Conservation (phyloP, 2,329 filamentous ascomycete species). For the Macrophomina phaseolina region DNA sequence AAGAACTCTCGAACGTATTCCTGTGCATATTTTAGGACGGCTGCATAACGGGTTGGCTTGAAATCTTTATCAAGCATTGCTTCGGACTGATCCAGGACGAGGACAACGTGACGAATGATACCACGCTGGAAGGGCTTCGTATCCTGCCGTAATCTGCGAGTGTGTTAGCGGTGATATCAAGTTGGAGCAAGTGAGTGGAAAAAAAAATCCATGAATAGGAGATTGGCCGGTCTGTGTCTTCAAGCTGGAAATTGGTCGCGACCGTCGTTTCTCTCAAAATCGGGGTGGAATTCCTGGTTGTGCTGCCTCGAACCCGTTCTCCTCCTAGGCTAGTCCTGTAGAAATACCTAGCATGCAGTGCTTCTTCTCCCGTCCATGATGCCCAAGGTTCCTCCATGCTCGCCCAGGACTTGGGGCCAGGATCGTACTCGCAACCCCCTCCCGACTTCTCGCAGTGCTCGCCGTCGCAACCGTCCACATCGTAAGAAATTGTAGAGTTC, state of each 20-base stretch:
- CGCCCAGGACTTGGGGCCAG: no score
- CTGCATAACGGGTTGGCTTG: constrained; percentile 82
- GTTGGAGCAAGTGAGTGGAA: not conserved
- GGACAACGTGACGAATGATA: constrained; percentile 93
- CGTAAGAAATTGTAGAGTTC: no score
- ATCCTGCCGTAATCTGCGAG: constrained; percentile 78
- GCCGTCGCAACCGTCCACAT: no score
- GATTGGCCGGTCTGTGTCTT: no score
- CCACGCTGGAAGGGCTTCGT: constrained; percentile 94
- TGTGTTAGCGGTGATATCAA: not conserved
- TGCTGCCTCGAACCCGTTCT: no score
- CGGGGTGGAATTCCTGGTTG: no score
- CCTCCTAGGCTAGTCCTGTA: not conserved
- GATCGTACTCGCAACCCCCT: no score
- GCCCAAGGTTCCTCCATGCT: no score
- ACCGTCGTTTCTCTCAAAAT: no score
- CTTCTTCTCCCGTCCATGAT: no score
- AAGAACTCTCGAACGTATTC: constrained; percentile 95
- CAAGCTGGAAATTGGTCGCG: no score
- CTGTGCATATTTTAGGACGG: constrained; percentile 80
- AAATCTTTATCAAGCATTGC: constrained; percentile 97
- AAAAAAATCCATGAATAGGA: not conserved
- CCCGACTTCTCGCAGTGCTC: no score
- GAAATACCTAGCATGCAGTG: not conserved
- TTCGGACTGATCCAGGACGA: constrained; percentile 89